phyloP scores from a whole-genome alignment of 805 yeast genomes.

The Spencermartinsiella europaea region DNA sequence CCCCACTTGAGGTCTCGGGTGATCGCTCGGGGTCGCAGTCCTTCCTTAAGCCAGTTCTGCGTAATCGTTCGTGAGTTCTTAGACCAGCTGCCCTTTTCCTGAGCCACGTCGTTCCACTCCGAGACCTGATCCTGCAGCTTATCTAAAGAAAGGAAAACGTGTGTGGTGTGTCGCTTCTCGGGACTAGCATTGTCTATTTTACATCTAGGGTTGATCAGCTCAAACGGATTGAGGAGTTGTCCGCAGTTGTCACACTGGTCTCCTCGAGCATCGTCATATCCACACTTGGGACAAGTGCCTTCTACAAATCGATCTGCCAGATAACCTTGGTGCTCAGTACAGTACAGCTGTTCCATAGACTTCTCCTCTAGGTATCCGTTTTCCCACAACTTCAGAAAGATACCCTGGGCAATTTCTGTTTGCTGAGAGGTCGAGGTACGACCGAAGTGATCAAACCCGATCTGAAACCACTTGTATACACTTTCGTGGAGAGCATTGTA shows the following conservation, averaged over 20 bases:
- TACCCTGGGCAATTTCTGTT: constrained; percentile 93
- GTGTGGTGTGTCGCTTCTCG: constrained; percentile 72
- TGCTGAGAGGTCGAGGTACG: constrained; percentile 90
- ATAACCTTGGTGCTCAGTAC: constrained; percentile 84
- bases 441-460: constrained; percentile 92
- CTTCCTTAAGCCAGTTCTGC: constrained; percentile 89
- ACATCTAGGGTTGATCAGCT: constrained; percentile 91
- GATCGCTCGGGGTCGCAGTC: constrained; percentile 88
- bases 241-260: constrained; percentile 99
- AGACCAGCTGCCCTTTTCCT: constrained; percentile 81
- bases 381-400: constrained; percentile 69
- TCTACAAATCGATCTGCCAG: constrained; percentile 96
- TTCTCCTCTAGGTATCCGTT: constrained; percentile 82
- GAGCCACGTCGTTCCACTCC: constrained; percentile 66
- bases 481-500: constrained; percentile 81
- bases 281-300: constrained; percentile 95
- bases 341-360: constrained; percentile 82
- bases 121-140: constrained; percentile 73
- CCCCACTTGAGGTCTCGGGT: constrained; percentile 99
- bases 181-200: constrained; percentile 85
- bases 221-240: constrained; percentile 79
- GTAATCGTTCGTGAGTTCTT: constrained; percentile 86
- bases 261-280: constrained; percentile 95
- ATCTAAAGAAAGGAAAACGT: constrained; percentile 76
- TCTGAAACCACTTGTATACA: constrained; percentile 95